Conservation (phyloP, 768 basidiomycete genomes). For the Russula virescens region DNA sequence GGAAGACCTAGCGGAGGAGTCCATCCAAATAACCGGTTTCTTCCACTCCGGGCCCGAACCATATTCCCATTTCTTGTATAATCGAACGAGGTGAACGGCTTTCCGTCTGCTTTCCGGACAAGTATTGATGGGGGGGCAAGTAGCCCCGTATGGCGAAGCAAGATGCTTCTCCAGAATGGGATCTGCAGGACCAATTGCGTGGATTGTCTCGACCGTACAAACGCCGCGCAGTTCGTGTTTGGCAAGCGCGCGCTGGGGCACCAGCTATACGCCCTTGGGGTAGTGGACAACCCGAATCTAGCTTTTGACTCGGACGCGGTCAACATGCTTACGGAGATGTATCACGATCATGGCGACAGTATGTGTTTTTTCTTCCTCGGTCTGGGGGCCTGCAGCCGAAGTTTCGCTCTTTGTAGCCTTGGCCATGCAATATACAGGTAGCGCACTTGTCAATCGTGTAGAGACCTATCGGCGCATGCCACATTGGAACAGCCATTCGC, state of each 20-base stretch:
- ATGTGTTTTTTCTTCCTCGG: slow-evolving; percentile 29
- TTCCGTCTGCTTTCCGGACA: neutral
- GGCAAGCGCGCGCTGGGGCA: slow-evolving; percentile 93
- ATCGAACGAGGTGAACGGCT: slow-evolving; percentile 34
- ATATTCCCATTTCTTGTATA: slow-evolving; percentile 59
- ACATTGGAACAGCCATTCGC: slow-evolving; percentile 95
- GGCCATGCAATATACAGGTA: slow-evolving; percentile 94
- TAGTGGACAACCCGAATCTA: slow-evolving; percentile 79
- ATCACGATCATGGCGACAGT: slow-evolving; percentile 97
- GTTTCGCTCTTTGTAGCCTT: slow-evolving; percentile 52
- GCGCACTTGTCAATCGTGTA: slow-evolving; percentile 91
- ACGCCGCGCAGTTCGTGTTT: slow-evolving; percentile 95
- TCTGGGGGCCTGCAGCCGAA: neutral
- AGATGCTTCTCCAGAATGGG: slow-evolving; percentile 83
- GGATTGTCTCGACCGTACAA: slow-evolving; percentile 94
- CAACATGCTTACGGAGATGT: slow-evolving; percentile 98
- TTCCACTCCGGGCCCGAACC: slow-evolving; percentile 94
- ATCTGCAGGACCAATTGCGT: slow-evolving; percentile 94
- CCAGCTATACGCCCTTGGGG: slow-evolving; percentile 90
- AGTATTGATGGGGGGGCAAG: neutral
- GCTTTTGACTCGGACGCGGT: slow-evolving; percentile 92
- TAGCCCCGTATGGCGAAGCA: slow-evolving; percentile 47
- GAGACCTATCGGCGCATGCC: slow-evolving; percentile 95
- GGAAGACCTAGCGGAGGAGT: slow-evolving; percentile 92
- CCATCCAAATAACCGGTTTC: slow-evolving; percentile 85